phyloP scores from a whole-genome alignment of 805 yeast genomes.

The Starmerella asiatica region DNA sequence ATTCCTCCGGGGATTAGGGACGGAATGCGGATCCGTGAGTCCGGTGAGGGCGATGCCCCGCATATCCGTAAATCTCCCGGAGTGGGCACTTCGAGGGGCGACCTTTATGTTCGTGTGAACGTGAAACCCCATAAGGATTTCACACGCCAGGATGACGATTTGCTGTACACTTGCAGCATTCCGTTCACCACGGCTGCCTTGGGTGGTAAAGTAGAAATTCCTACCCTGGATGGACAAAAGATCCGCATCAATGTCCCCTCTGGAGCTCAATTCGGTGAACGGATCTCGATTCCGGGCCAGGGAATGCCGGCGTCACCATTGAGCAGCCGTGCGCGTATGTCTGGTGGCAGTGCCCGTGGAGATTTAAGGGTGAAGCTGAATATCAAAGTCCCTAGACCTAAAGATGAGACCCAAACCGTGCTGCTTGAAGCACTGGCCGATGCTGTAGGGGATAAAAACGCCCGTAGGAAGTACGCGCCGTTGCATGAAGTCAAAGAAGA shows the following conservation, averaged over 20 bases:
- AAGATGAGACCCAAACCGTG: conserved; percentile 73
- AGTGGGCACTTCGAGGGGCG: conserved; percentile 54
- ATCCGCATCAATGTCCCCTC: conserved; percentile 67
- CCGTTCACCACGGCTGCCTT: conserved; percentile 93
- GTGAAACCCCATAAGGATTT: conserved; percentile 65
- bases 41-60: conserved; percentile 88
- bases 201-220: conserved; percentile 85
- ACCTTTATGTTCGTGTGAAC: conserved; percentile 66
- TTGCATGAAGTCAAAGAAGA: conserved; percentile 21
- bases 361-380: conserved; percentile 62
- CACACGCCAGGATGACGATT: conserved; percentile 50
- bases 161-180: conserved; percentile 51
- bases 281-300: conserved; percentile 63
- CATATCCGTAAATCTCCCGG: conserved; percentile 58
- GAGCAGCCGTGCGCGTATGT: conserved; percentile 6
- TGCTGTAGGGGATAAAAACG: conserved; percentile 65
- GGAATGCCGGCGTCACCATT: conserved; percentile 53
- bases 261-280: conserved; percentile 69
- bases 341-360: conserved; percentile 48
- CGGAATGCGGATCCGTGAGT: conserved; percentile 70
- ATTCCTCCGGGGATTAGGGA: conserved; percentile 81
- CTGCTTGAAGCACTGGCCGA: conserved; percentile 90
- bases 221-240: conserved; percentile 62
- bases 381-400: conserved; percentile 60
- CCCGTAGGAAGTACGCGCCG: conserved; percentile 46